A percentile compares a stretch with the other conserved stretches of the same genome.
phyloP scores from a whole-genome alignment of 73 alveolate species.

The Blepharisma japonicum region DNA sequence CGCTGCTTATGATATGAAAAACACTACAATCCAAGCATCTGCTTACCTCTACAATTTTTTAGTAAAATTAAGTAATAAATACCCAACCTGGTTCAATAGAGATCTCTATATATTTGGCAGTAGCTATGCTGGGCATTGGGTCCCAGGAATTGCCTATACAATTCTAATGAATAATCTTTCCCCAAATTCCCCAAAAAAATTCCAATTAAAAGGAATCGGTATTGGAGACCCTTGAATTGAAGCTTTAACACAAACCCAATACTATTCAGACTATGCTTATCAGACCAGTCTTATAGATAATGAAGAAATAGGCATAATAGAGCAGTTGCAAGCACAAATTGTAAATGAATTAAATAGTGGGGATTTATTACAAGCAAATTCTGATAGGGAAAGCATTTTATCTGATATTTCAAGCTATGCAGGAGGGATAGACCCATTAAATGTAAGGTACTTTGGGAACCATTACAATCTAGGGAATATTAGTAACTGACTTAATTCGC shows the following conservation, averaged over 20 bases:
- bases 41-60: conserved; percentile 33
- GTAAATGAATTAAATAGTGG: background rate
- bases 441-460: conserved; percentile 49
- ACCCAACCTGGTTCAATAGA: conserved; percentile 60
- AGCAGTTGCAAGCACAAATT: background rate
- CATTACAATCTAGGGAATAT: conserved; percentile 32
- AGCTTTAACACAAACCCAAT: conserved; percentile 32
- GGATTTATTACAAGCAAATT: background rate
- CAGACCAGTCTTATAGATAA: conserved; percentile 22
- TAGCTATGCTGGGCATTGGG: conserved; percentile 85
- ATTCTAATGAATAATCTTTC: conserved; percentile 33
- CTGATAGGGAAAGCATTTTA: background rate
- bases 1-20: background rate
- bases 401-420: background rate
- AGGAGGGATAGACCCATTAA: conserved; percentile 52
- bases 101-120: conserved; percentile 77
- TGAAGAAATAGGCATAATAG: conserved; percentile 1
- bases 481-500: conserved; percentile 32
- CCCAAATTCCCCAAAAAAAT: background rate
- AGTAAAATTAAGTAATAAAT: conserved; percentile 48
- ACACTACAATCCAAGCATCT: background rate
- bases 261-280: conserved; percentile 35
- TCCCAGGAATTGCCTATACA: conserved; percentile 61
- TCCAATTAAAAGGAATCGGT: conserved; percentile 53
- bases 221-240: conserved; percentile 61